phyloP scores from a whole-genome alignment of 331 rosid species.

The Rosa hybrid region DNA sequence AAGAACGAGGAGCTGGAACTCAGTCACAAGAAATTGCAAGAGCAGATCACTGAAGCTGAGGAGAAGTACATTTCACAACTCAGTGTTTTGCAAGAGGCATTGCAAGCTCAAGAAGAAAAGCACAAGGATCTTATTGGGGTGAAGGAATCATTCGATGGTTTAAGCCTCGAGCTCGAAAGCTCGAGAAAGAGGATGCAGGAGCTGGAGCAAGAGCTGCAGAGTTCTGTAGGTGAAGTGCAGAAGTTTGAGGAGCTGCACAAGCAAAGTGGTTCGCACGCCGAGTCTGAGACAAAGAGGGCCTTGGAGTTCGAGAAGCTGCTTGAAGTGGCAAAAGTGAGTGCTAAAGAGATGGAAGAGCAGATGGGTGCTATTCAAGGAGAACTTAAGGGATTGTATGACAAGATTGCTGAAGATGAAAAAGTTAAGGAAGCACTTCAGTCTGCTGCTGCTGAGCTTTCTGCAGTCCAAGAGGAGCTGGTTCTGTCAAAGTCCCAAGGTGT shows the following conservation, averaged over 20 bases:
- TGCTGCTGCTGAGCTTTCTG: conserved; percentile 62
- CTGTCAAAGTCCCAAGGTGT: conserved; percentile 60
- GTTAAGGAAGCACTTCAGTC: conserved; percentile 69
- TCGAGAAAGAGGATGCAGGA: conserved; percentile 63
- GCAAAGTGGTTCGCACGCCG: conserved; percentile 79
- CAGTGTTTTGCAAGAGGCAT: conserved; percentile 60
- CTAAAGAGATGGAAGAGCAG: conserved; percentile 65
- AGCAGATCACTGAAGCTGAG: conserved; percentile 61
- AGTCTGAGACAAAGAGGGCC: conserved; percentile 67
- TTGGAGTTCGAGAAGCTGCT: conserved; percentile 69
- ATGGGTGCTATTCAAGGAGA: conserved; percentile 65
- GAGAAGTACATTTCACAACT: conserved; percentile 62
- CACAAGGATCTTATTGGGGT: conserved; percentile 58
- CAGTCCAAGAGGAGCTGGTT: conserved; percentile 64
- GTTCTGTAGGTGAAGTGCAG: conserved; percentile 50
- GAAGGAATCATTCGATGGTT: conserved; percentile 66
- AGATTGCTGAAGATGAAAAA: conserved; percentile 67
- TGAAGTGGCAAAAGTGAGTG: conserved; percentile 56
- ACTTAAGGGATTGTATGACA: conserved; percentile 66
- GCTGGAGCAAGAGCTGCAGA: conserved; percentile 60
- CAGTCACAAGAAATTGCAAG: conserved; percentile 64
- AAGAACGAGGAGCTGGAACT: conserved; percentile 63
- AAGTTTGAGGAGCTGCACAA: conserved; percentile 87
- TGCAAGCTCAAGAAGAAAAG: conserved; percentile 68
- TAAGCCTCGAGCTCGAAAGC: conserved; percentile 64